Evolutionary conservation across 2,329 filamentous ascomycete species (phyloP), one percentile per base, ranked within the genome.

Genomic region (Penicillium sp.): DNA sequence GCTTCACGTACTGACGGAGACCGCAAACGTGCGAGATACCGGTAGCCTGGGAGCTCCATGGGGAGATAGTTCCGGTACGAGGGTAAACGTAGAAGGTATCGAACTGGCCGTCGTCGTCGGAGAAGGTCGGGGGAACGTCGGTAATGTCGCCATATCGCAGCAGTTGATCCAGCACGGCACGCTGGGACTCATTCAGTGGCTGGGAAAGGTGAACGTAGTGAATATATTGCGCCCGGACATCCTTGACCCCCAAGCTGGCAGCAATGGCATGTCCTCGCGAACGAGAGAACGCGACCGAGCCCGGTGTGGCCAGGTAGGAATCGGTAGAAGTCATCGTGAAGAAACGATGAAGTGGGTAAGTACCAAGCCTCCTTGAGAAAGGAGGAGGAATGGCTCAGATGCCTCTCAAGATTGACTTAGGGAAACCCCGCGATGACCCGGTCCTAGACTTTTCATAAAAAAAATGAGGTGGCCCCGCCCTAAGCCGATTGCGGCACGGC

Each of bases 21-120:
- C 88, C 91, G 67, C 92, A 97, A 28, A 96, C 92, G 58, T 93
- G 84, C 46, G 92, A 87, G 68, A 97, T 96, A 67, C 84, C 92
- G 41, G 92, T 95, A 25, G 91, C 92, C 71, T 96, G 91, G 49
- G 91, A 95, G 72, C 90, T 96, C 93, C 93, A 98, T 67, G 93
- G 93, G 35, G 91, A 96, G 59, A 95, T 84, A 1, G 83, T 91
- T 62, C 83, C 83, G 15, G 88, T 87, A 58, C 92, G 82, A 18
- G 92, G 92, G 41, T 81, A 83, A 50, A 95, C 79, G 66, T 90
- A 89, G 67, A 88, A 80, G 54, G 84, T 76, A 42, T 78, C 72
- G 38, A 77, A 75, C 50, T 76, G 69, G 46, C 77, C 73, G 51
- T 81, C 78, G 54, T 72, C 60, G 71, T 73, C 60, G 62, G 69